Percentiles rank a stretch among this genome's conserved stretches.
These are phyloP conservation scores for Hanseniaspora occidentalis DNA, from an alignment of 805 yeast genomes.

Conservation along the genomic window DNA sequence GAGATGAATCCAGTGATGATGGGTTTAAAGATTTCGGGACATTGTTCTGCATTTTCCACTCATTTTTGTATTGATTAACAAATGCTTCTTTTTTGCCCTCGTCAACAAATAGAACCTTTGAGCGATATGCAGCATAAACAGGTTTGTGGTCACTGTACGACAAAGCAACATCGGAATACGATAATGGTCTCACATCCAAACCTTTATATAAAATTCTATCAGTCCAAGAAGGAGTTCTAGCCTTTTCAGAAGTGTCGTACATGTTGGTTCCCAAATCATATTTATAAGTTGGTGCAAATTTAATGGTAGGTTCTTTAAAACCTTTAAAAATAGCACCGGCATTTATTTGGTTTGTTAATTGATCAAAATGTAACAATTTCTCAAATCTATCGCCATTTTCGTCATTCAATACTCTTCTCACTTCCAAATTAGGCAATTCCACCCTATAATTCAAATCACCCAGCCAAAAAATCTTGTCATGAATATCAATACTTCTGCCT, in stretches of 20 bases:
- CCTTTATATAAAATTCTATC: slow-evolving; percentile 73
- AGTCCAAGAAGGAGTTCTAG: slow-evolving; percentile 93
- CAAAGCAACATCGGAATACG: slow-evolving; percentile 57
- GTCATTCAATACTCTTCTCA: slow-evolving; percentile 38
- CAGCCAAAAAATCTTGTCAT: slow-evolving; percentile 81
- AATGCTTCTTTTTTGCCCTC: slow-evolving; percentile 44
- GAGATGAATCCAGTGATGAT: slow-evolving; percentile 8
- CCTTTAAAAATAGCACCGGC: slow-evolving; percentile 56
- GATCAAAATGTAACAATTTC: slow-evolving; percentile 58
- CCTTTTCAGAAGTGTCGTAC: slow-evolving; percentile 87
- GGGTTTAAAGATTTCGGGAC: slow-evolving; percentile 17
- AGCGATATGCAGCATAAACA: slow-evolving; percentile 66
- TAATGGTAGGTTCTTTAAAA: slow-evolving; percentile 64
- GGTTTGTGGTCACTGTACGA: slow-evolving; percentile 84
- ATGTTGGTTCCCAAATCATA: slow-evolving; percentile 70
- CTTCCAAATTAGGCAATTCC: slow-evolving; percentile 57
- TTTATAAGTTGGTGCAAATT: slow-evolving; percentile 83
- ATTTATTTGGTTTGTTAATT: slow-evolving; percentile 62
- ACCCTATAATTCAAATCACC: slow-evolving; percentile 92
- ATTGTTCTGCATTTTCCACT: slow-evolving; percentile 31
- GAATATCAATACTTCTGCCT: slow-evolving; percentile 64
- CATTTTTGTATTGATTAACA: slow-evolving; percentile 45
- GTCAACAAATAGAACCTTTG: slow-evolving; percentile 57
- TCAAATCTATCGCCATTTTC: slow-evolving; percentile 28
- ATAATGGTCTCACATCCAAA: slow-evolving; percentile 41